Evolutionary conservation across 345 rosid species (phyloP), one percentile per base, ranked within the genome.

Genomic region (Streptanthus diversifolius): DNA sequence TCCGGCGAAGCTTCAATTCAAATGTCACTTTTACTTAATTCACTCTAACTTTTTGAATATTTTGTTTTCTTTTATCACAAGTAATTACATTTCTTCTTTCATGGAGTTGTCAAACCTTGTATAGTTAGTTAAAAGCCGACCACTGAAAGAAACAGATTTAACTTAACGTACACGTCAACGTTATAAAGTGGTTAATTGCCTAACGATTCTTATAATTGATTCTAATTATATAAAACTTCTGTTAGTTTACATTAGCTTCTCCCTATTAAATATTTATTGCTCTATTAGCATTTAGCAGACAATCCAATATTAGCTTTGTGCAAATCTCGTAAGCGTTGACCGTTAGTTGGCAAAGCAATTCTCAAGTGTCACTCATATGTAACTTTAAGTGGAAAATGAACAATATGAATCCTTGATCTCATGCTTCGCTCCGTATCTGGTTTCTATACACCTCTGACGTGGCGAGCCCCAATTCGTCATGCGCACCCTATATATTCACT

Each of bases 361-460:
- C 36, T 52, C 27, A 12, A 48, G n/a, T 12, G 39, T 53, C 2
- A 72, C 27, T 54, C 71, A 41, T 9, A 62, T 7, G 8, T 10
- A 62, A 53, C 63, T 63, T 63, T 63, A 54, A 55, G 71, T 64
- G 24, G 53, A 55, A 72, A 54, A 35, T 13, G 14, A 48, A 48
- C 54, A 21, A 49, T 10, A 45, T 11, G n/a, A 19, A n/a, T n/a
- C 43, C 2, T 7, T 14, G 24, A 40, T 21, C 41, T 17, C 3
- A 24, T 55, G 59, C n/a, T 22, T 36, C 58, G 14, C 45, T 22
- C 13, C 3, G n/a, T 35, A 51, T 48, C 14, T 48, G 3, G n/a
- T 15, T 71, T 36, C n/a, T 14, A 63, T 63, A 52, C 35, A 36
- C 35, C 41, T 29, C 0, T 4, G n/a, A 72, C 70, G 63, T 72